Base-by-base conservation (phyloP, 116 monocot genomes). In the Trichopus zeylanicus region DNA sequence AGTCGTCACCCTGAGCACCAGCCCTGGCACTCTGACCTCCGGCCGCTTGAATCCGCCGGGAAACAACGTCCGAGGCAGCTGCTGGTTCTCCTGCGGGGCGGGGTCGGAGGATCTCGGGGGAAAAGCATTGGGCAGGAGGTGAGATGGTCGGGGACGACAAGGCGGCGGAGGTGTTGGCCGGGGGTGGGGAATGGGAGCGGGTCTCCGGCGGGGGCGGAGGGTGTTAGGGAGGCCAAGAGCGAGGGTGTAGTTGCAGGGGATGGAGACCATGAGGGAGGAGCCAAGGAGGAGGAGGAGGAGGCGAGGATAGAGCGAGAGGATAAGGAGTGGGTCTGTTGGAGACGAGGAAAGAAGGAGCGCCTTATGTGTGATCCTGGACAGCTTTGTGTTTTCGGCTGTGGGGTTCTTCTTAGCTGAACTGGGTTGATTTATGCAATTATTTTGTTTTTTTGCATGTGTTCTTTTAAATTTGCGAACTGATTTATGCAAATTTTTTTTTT, bases 11-110 rank as follows among this genome's bases (percentile, higher is more conserved):
- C 69, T 64, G 15, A 95, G 79, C 15, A 75, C 76, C 15, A 87
- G 15, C 1, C 78, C 74, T 4, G 95, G 95, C 13, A 95, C 65
- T 52, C 63, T 81, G 23, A 95, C 75, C 70, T 87, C 87, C 46
- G 90, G 76, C 26, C 90, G 70, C 76, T 87, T 89, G 77, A 83
- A 90, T 23, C 90, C 95, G 7, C 87, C 90, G 4, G 86, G 90
- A 53, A 90, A 90, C 19, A 89, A 55, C 37, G 89, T 94, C 31
- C 76, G 7, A 1, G 26, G 39, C 24, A 23, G 59, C 59, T 21
- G 25, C 39, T 10, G 59, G 6, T 37, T 10, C 13, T 62, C 52
- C 6, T 56, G 55, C 11, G 55, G 35, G 37, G 27, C 46, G 42
- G 65, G 25, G 31, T 51, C 57, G 35, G 63, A 26, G 42, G 61